Conservation (phyloP, 192 early-diverging fungal species). For the Backusella parvicylindrica region DNA sequence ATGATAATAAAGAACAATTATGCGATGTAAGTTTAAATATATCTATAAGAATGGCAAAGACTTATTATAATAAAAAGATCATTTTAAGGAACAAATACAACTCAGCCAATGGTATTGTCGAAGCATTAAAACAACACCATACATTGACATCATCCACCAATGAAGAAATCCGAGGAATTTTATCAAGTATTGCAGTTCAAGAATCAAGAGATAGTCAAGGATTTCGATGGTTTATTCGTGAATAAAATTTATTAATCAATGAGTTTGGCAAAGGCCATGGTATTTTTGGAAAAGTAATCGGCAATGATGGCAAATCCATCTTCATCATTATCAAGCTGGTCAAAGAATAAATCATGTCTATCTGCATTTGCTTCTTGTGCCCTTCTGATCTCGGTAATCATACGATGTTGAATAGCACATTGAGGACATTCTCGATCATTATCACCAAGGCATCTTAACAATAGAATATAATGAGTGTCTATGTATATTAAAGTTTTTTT, state of each 20-base stretch:
- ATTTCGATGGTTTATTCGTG: neutral
- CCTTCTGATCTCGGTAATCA: conserved; percentile 75
- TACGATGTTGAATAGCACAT: conserved; percentile 81
- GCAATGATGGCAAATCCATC: conserved; percentile 89
- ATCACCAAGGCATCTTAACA: conserved; percentile 55
- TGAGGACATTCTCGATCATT: conserved; percentile 66
- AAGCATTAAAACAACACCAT: neutral
- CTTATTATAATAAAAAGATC: neutral
- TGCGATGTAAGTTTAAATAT: neutral
- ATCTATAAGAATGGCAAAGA: too few species aligned
- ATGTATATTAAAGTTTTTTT: neutral
- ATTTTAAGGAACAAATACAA: neutral
- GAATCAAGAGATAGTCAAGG: neutral
- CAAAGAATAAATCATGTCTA: conserved; percentile 77
- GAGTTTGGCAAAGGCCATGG: conserved; percentile 61
- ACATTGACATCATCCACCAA: neutral
- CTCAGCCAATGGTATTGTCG: neutral
- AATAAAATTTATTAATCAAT: conserved; percentile 37
- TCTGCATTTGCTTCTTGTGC: conserved; percentile 74
- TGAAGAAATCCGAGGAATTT: neutral
- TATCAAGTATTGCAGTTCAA: neutral
- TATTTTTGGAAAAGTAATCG: conserved; percentile 88
- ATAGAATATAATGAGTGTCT: too few species aligned
- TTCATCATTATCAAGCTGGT: conserved; percentile 73
- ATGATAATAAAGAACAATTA: neutral